Conservation (phyloP, 345 rosid genomes). For the Pistacia integerrima region DNA sequence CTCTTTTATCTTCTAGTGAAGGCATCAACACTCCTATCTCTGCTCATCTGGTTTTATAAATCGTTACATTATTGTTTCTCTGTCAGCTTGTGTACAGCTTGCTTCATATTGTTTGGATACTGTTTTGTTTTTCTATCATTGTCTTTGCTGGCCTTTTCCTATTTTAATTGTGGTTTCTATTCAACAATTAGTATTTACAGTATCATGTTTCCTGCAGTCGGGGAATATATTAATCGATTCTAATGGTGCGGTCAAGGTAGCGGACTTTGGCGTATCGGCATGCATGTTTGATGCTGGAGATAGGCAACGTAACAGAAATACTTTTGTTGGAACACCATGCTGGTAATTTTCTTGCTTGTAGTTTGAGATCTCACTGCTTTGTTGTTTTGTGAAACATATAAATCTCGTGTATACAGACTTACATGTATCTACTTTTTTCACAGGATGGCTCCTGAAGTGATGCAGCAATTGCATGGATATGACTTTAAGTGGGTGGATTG, state of each 20-base stretch:
- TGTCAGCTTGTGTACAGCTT: neutral
- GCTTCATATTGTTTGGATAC: neutral
- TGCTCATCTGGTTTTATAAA: neutral
- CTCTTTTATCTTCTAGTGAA: slow-evolving; percentile 1
- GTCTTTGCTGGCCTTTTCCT: neutral
- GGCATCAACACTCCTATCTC: neutral
- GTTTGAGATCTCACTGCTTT: neutral
- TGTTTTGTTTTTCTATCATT: slow-evolving; percentile 9
- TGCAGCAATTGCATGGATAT: slow-evolving; percentile 99
- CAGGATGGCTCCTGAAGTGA: slow-evolving; percentile 99
- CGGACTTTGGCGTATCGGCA: slow-evolving; percentile 98
- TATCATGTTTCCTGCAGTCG: slow-evolving; percentile 55
- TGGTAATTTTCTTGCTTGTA: slow-evolving; percentile 50
- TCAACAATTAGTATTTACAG: slow-evolving; percentile 19
- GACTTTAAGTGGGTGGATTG: slow-evolving; percentile 86
- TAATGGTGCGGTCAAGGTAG: slow-evolving; percentile 84
- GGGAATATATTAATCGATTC: slow-evolving; percentile 86
- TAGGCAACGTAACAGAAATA: slow-evolving; percentile 94
- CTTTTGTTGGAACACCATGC: slow-evolving; percentile 99
- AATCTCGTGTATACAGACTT: neutral
- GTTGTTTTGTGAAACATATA: neutral
- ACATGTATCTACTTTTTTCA: slow-evolving; percentile 22
- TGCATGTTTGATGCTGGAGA: slow-evolving; percentile 99
- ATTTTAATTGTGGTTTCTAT: slow-evolving; percentile 8
- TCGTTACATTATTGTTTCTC: neutral